These are phyloP conservation scores for Chlorella sorokiniana DNA, from an alignment of 139 green algal species.

Conservation along the genomic window DNA sequence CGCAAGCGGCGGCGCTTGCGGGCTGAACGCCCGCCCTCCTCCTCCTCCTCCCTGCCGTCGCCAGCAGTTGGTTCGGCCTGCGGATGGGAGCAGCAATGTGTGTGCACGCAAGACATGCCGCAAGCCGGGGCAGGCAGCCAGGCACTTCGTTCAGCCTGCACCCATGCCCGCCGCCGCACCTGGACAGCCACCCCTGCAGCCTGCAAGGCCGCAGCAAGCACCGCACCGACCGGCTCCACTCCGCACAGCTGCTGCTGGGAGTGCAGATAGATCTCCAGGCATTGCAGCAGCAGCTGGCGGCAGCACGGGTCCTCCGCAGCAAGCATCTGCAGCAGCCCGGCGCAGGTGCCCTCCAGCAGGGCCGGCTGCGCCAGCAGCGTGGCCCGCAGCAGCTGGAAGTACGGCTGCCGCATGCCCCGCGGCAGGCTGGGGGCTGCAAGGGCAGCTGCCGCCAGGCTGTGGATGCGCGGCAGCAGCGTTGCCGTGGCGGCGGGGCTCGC, in stretches of 20 bases:
- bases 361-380: background rate
- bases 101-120: background rate
- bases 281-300: slow-evolving; percentile 13
- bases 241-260: slow-evolving; percentile 19
- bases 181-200: background rate
- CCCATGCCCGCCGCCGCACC: background rate
- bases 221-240: background rate
- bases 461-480: slow-evolving; percentile 13
- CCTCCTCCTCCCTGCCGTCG: background rate
- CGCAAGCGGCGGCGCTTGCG: slow-evolving; percentile 37
- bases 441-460: background rate
- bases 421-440: background rate
- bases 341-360: background rate
- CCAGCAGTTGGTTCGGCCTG: background rate
- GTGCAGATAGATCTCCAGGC: slow-evolving; percentile 25
- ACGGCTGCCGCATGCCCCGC: background rate
- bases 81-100: background rate
- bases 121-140: background rate
- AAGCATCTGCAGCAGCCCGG: slow-evolving; percentile 14
- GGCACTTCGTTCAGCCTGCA: too few relatives aligned
- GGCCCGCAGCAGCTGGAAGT: background rate
- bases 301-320: background rate
- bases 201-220: background rate
- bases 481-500: background rate
- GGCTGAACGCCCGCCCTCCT: background rate